phyloP scores from a whole-genome alignment of 1,139 yeast species.

The Geotrichum carabidarum region DNA sequence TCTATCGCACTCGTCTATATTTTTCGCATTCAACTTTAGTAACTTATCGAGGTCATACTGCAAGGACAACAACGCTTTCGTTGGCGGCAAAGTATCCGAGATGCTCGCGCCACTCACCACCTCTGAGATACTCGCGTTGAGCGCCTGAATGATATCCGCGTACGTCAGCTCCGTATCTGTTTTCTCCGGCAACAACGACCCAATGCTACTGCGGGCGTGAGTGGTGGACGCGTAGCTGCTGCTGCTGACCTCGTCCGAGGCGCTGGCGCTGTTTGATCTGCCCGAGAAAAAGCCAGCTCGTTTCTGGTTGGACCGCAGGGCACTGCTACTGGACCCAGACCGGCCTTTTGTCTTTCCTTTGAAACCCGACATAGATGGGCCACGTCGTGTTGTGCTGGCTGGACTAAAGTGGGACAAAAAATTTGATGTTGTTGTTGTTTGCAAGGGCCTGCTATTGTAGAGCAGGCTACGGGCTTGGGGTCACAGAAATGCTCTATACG shows the following conservation, averaged over 20 bases:
- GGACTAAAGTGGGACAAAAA: background rate
- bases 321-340: slow-evolving; percentile 1
- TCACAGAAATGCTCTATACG: background rate
- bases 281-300: background rate
- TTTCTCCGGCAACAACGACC: slow-evolving; percentile 16
- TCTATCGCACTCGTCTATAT: slow-evolving; percentile 15
- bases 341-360: slow-evolving; percentile 15
- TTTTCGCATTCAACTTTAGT: slow-evolving; percentile 11
- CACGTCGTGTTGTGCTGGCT: background rate
- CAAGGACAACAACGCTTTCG: slow-evolving; percentile 10
- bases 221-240: too few relatives aligned
- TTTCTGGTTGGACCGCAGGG: slow-evolving; percentile 9
- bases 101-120: slow-evolving; percentile 2
- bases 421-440: background rate
- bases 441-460: background rate
- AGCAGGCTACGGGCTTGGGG: background rate
- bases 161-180: slow-evolving; percentile 16
- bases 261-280: slow-evolving; percentile 12
- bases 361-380: slow-evolving; percentile 9
- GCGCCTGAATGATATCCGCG: slow-evolving; percentile 15
- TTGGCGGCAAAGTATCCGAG: slow-evolving; percentile 17
- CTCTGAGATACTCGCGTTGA: slow-evolving; percentile 5
- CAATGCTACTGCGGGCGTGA: background rate
- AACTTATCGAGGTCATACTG: slow-evolving; percentile 16
- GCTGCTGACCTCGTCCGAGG: slow-evolving; percentile 5